phyloP scores from a whole-genome alignment of 1,284 basidiomycete species.

The Apiotrichum mycotoxinovorans region DNA sequence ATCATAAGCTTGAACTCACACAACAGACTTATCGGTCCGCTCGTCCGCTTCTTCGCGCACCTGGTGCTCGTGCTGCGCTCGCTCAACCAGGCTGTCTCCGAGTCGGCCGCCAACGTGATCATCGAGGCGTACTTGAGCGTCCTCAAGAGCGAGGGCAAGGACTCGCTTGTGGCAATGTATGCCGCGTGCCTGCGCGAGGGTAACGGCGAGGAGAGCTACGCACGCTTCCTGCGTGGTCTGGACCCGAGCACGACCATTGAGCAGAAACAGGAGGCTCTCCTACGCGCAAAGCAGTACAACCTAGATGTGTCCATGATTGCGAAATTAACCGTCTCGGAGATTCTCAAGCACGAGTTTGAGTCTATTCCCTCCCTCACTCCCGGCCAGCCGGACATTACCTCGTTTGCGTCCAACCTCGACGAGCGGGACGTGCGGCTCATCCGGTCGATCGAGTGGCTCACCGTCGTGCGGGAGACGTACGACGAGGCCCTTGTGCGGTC shows the following conservation, averaged over 20 bases:
- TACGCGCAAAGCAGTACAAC: conserved; percentile 74
- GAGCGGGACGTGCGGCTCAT: conserved; percentile 65
- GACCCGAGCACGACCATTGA: conserved; percentile 64
- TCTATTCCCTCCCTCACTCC: conserved; percentile 32
- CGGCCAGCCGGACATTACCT: conserved; percentile 57
- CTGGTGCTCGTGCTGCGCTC: conserved; percentile 85
- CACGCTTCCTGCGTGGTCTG: conserved; percentile 77
- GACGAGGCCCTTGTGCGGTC: conserved; percentile 76
- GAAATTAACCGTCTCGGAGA: conserved; percentile 69
- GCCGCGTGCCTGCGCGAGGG: conserved; percentile 80
- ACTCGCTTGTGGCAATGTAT: conserved; percentile 87
- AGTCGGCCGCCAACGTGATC: conserved; percentile 72
- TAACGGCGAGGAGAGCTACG: conserved; percentile 88
- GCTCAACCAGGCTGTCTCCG: conserved; percentile 69
- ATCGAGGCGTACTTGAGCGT: conserved; percentile 85
- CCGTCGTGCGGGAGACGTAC: conserved; percentile 68
- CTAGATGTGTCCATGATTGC: conserved; percentile 81
- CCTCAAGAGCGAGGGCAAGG: conserved; percentile 76
- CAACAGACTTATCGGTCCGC: conserved; percentile 35
- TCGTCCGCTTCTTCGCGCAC: conserved; percentile 86
- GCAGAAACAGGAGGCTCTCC: conserved; percentile 69
- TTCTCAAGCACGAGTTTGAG: conserved; percentile 69
- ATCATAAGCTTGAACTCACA: background rate
- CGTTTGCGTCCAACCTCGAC: conserved; percentile 40
- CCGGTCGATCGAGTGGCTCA: conserved; percentile 91